These are phyloP conservation scores for button mushroom (Agaricus bisporus) DNA, from an alignment of 768 basidiomycete species.

Conservation along the genomic window DNA sequence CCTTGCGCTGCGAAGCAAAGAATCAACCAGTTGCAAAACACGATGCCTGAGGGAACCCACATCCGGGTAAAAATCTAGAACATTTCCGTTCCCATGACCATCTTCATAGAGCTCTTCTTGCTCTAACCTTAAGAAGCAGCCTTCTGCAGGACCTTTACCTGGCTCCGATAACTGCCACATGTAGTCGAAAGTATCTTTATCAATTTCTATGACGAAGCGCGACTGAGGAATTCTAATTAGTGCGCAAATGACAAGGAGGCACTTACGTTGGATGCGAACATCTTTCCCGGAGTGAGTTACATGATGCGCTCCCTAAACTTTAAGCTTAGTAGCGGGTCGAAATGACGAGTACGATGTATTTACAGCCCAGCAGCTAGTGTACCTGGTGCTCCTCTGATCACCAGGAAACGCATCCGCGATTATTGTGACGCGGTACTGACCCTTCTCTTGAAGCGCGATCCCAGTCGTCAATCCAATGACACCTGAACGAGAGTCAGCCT, in stretches of 20 bases:
- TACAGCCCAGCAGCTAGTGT: conserved; percentile 81
- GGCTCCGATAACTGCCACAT: conserved; percentile 69
- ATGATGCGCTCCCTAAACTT: conserved; percentile 69
- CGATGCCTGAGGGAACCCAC: conserved; percentile 24
- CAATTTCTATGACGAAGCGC: conserved; percentile 41
- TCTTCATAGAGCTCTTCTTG: conserved; percentile 56
- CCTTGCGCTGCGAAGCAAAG: conserved; percentile 18
- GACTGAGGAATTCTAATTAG: not conserved
- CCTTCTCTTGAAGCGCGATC: conserved; percentile 55
- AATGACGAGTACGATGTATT: conserved; percentile 17
- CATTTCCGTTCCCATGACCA: conserved; percentile 28
- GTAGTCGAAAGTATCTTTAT: conserved; percentile 59
- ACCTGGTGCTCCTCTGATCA: conserved; percentile 60
- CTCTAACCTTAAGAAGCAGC: conserved; percentile 57
- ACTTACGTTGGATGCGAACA: conserved; percentile 38
- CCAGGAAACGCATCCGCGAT: conserved; percentile 65
- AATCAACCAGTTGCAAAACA: not conserved
- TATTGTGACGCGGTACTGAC: conserved; percentile 57
- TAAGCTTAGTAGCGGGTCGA: not conserved
- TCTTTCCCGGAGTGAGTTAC: conserved; percentile 49
- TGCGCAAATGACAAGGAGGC: not conserved
- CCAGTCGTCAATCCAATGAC: conserved; percentile 76
- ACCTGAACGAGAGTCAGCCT: conserved; percentile 32
- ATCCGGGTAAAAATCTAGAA: conserved; percentile 45
- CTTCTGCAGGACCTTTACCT: conserved; percentile 40